A percentile compares a stretch with the other conserved stretches of the same genome.
These are phyloP conservation scores for Ajuga chamaepitys DNA, from an alignment of 257 asterid species.

Conservation along the genomic window DNA sequence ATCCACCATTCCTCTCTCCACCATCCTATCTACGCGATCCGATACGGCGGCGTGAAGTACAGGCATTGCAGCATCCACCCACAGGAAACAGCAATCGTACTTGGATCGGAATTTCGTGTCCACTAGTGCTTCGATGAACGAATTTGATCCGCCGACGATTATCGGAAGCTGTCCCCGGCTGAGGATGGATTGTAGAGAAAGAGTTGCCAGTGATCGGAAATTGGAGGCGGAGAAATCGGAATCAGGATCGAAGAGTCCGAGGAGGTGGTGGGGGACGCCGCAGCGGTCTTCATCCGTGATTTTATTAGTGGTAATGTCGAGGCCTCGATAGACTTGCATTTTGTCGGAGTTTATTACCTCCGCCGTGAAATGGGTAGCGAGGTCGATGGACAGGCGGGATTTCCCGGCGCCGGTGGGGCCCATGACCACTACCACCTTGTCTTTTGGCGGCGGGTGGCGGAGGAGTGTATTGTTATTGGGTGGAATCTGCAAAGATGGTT, in stretches of 20 bases:
- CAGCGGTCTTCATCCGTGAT: slow-evolving; percentile 53
- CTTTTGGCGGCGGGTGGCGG: slow-evolving; percentile 23
- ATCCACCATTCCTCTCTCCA: slow-evolving; percentile 49
- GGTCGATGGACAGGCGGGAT: slow-evolving; percentile 64
- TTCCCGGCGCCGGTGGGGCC: slow-evolving; percentile 89
- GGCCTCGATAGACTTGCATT: slow-evolving; percentile 61
- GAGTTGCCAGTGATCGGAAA: slow-evolving; percentile 21
- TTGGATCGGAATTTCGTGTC: slow-evolving; percentile 24
- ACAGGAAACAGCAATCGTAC: slow-evolving; percentile 55
- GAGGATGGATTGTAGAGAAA: slow-evolving; percentile 16
- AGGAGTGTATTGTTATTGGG: slow-evolving; percentile 14
- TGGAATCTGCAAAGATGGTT: slow-evolving; percentile 20
- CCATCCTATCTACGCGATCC: slow-evolving; percentile 61
- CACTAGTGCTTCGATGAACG: slow-evolving; percentile 28
- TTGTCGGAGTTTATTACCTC: slow-evolving; percentile 72
- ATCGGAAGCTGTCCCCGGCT: slow-evolving; percentile 25
- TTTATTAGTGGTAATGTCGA: slow-evolving; percentile 65
- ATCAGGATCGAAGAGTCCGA: slow-evolving; percentile 26
- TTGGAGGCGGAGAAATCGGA: slow-evolving; percentile 32
- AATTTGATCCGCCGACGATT: slow-evolving; percentile 43
- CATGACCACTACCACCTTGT: slow-evolving; percentile 63
- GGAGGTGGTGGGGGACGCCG: slow-evolving; percentile 65
- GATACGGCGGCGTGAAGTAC: slow-evolving; percentile 42
- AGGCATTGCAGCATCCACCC: slow-evolving; percentile 63
- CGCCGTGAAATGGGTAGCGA: slow-evolving; percentile 51